Evolutionary conservation across 257 asterid genomes (phyloP), one percentile per base, ranked within the genome.

Genomic region (Buddleja alternifolia): DNA sequence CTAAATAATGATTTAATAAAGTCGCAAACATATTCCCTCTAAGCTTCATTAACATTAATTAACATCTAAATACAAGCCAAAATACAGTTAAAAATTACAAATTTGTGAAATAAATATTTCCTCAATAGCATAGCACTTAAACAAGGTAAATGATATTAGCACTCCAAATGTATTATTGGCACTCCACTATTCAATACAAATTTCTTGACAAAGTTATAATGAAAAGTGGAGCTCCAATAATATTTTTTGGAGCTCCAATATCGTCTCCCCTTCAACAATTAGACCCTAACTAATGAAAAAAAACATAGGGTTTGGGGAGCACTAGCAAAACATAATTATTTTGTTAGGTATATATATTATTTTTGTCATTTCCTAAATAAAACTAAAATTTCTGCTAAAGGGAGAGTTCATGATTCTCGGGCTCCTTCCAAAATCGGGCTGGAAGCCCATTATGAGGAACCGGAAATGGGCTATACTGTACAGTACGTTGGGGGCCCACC

Each of bases 381-480:
- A 62, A 12, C 16, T 46, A 44, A n/a, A 56, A 39, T 60, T 55
- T 47, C 59, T 41, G 11, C 46, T 46, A 64, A 20, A 12, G 14
- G n/a, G 12, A 15, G 4, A 41, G 56, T 52, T 61, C 58, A 37
- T 59, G 23, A 10, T 7, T 25, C 8, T 77, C 80, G 60, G 76
- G 74, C 81, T 83, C 80, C 66, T 69, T 81, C 78, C 84, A 78
- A 63, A 87, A 89, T 57, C 78, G 83, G 45, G 90, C 85, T 53
- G 78, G 89, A 6, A 89, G 93, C 74, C 97, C 97, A 63, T 80
- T 73, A 0, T 62, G 58, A 23, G 97, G 97, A 56, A 92, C 88
- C 40, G 95, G 97, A 57, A 92, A 92, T 66, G 97, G 97, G 55
- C 94, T 86, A 23, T 85, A 85, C 68, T 85, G 80, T 19, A 84